Evolutionary conservation across 2,329 filamentous ascomycete species (phyloP).

Genomic region (Botrytis byssoidea): DNA sequence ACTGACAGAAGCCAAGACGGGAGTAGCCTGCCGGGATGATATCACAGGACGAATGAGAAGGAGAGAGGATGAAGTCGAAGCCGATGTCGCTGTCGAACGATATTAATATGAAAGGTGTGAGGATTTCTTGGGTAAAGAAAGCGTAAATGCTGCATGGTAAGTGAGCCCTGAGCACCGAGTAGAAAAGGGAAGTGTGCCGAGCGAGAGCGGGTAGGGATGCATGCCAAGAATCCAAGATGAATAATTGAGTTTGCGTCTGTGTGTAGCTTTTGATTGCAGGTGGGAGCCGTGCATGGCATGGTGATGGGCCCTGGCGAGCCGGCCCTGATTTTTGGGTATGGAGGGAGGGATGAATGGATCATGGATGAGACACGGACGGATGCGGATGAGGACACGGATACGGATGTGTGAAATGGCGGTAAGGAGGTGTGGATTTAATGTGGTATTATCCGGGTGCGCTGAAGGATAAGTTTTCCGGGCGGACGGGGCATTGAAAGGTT

Average conservation of each 20-base stretch:
- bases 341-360: neutral
- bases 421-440: neutral
- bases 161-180: too few relatives aligned
- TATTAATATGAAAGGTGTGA: too few relatives aligned
- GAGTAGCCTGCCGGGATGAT: too few relatives aligned
- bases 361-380: neutral
- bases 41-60: too few relatives aligned
- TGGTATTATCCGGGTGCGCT: neutral
- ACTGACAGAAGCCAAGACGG: neutral
- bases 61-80: too few relatives aligned
- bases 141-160: too few relatives aligned
- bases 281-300: neutral
- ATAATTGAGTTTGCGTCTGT: neutral
- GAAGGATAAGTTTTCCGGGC: neutral
- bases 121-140: too few relatives aligned
- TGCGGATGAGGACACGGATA: neutral
- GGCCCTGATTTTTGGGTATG: neutral
- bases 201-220: neutral
- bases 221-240: neutral
- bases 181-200: neutral
- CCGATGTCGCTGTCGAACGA: too few relatives aligned
- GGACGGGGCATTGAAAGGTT: too few relatives aligned
- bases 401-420: neutral
- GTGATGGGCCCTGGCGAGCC: neutral
- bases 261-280: neutral